Conservation (phyloP, 2,329 filamentous ascomycete genomes). For the Epichloe festucae region DNA sequence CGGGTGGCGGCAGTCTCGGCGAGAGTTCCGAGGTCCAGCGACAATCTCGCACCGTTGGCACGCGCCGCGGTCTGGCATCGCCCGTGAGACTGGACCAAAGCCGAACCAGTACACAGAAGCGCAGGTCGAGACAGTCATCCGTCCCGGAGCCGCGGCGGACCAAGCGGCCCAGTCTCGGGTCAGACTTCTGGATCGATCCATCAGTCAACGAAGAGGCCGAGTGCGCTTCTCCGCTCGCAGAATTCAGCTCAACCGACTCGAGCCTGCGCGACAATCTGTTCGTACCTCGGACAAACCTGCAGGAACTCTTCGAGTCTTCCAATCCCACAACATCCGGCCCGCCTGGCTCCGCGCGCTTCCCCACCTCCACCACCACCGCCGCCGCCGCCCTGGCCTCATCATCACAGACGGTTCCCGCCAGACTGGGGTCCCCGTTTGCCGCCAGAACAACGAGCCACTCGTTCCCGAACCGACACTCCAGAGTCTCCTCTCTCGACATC, state of each 20-base stretch:
- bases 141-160: slow-evolving; percentile 32
- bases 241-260: slow-evolving; percentile 22
- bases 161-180: slow-evolving; percentile 41
- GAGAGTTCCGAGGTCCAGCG: slow-evolving; percentile 21
- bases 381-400: slow-evolving; percentile 10
- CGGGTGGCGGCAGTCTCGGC: slow-evolving; percentile 22
- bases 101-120: slow-evolving; percentile 41
- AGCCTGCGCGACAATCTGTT: slow-evolving; percentile 24
- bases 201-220: slow-evolving; percentile 14
- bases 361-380: background rate
- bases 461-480: slow-evolving; percentile 44
- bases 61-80: slow-evolving; percentile 37
- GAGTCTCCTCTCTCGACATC: slow-evolving; percentile 31
- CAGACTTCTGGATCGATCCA: slow-evolving; percentile 40
- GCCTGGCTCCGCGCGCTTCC: background rate
- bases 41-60: slow-evolving; percentile 36
- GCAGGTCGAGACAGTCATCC: slow-evolving; percentile 32
- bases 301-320: slow-evolving; percentile 25
- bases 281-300: slow-evolving; percentile 29
- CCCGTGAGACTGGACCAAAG: slow-evolving; percentile 35
- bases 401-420: slow-evolving; percentile 26
- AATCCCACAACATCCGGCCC: slow-evolving; percentile 7
- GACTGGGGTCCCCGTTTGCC: slow-evolving; percentile 48
- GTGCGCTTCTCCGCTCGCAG: slow-evolving; percentile 12
- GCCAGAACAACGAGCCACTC: slow-evolving; percentile 39